Base-by-base conservation (phyloP, 129 eudicot species). In the Artemisia tridentata region DNA sequence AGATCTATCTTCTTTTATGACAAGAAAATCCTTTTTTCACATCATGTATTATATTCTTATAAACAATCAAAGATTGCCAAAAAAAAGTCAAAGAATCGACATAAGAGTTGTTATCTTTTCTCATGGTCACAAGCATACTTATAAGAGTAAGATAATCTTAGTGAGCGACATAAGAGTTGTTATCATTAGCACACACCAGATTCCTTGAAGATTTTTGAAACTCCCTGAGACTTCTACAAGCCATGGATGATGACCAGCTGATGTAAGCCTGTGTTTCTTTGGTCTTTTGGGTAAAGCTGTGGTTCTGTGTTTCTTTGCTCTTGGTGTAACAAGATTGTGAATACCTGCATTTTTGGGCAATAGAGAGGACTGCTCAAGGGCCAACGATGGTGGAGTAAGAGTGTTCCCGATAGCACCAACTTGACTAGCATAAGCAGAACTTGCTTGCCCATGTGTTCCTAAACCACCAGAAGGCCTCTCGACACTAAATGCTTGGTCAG, bases 251-350 rank as follows among this genome's bases (percentile, higher is more conserved):
- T 65, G 80, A 34, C 73, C 84, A 68, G 67, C 73, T 38, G 85
- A 69, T 51, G 78, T 67, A 77, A 46, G 63, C 67, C 83, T 91
- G 17, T 89, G 90, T 72, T 85, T 88, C 80, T 81, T 88, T 45
- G 84, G 73, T 45, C 82, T n/a, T n/a, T n/a, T n/a, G n/a, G n/a
- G n/a, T n/a, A n/a, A n/a, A n/a, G n/a, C n/a, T n/a, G n/a, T n/a
- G n/a, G n/a, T n/a, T n/a, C 83, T 91, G 17, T 89, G 90, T 72
- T 85, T 88, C 80, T 81, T 88, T 45, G 84, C 72, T 45, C 82
- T 81, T 46, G 52, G 67, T 34, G 63, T 54, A 18, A 57, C 82
- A 59, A 55, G 47, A 67, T 47, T 75, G 41, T 78, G 83, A 73
- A 60, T 55, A 71, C 71, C 16, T 27, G 58, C 65, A 53, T 50